Evolutionary conservation across 148 eudicot genomes (phyloP), one percentile per base, ranked within the genome.

Genomic region (Selenicereus undatus): DNA sequence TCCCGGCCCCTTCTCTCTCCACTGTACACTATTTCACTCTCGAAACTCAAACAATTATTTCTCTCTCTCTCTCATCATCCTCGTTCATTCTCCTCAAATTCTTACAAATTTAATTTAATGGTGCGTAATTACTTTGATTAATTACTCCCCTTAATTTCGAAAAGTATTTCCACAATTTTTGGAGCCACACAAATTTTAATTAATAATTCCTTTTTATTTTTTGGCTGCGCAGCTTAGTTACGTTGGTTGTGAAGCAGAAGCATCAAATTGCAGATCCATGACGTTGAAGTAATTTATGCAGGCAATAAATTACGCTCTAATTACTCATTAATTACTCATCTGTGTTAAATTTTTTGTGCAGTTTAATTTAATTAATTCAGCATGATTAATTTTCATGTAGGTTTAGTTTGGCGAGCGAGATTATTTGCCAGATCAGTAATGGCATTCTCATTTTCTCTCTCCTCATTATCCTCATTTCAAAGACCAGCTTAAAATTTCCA

Each of bases 181-280:
- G 76, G 76, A 73, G 48, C 76, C 51, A 21, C 29, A 48, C 27
- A 48, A 0, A 24, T 80, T 45, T 13, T 45, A 26, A 43, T 42
- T 65, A n/a, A n/a, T 10, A 11, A 22, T 30, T 62, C 10, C 29
- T 14, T 21, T 36, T 54, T 45, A n/a, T 26, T 43, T 11, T 56
- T 56, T 29, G 36, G 20, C 42, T 58, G 24, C 36, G 42, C 82
- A 39, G 82, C 43, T 4, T 39, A 39, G 8, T 39, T 32, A 45
- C 26, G 30, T 51, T 48, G 26, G n/a, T 54, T 18, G 52, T 14
- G 32, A 48, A 14, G 56, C 30, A 3, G 76, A 56, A 39, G 30
- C 43, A 39, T 39, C 43, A 39, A 74, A 51, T 39, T 30, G 56
- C 39, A 80, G 78, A 80, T 80, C 82, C 77, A 73, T 26, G 71